Base-by-base conservation (phyloP, 1,139 yeast species). In the Kurtzmaniella quercitrusa region DNA sequence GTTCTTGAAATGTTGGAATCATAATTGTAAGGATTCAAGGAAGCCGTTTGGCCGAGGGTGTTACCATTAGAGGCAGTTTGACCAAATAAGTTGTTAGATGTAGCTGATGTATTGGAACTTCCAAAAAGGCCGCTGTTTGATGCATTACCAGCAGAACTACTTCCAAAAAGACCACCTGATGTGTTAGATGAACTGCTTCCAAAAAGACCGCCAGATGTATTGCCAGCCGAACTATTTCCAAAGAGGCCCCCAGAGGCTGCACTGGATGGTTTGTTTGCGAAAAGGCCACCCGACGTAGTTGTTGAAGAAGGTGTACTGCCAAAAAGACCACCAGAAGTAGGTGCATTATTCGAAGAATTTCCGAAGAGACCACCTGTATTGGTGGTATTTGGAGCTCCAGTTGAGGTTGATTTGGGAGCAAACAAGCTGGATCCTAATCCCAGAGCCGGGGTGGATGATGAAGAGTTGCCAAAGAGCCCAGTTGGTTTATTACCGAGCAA, bases 251-350 rank as follows among this genome's bases (percentile, higher is more conserved):
- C 33, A 12, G 47, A 18, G 15, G 38, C 40, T 14, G 34, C 8
- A 14, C 7, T 30, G 8, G 43, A 17, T 5, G 39, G 8, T 12
- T 19, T 26, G 18, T 33, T 40, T 7, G 51, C 52, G 28, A 50
- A 46, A 2, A 49, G 35, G 32, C 51, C 43, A 12, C 51, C 51
- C 12, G 45, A 20, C 3, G 45, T 17, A 21, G 34, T 5, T 9
- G 21, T 42, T 19, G 22, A 38, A 11, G 42, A 17, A n/a, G 42
- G 17, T 19, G 50, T 39, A 37, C 45, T 47, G 2, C 56, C 65
- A 47, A 63, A 61, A 15, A 61, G 43, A 5, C 59, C 56, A 17
- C 54, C 54, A 22, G 53, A 33, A 4, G 46, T 34, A n/a, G 15
- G 4, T 4, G 34, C 8, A 32, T 12, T 32, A 5, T 33, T 33